Evolutionary conservation across 495 filamentous ascomycete genomes (phyloP), one percentile per base, ranked within the genome.

Genomic region (Penicillium samsonianum): DNA sequence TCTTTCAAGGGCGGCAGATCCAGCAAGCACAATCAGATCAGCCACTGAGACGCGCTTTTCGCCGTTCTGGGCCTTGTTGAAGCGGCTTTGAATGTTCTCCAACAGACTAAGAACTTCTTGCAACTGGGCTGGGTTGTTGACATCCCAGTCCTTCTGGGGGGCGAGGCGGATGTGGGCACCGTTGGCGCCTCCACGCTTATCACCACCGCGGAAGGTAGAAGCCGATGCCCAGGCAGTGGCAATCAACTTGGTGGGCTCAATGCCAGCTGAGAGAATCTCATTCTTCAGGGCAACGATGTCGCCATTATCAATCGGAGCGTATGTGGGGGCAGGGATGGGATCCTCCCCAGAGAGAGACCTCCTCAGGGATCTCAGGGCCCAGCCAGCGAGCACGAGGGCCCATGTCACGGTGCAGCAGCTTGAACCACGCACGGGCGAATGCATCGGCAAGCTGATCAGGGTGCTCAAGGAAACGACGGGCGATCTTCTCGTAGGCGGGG

Each of bases 111-210:
- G 73, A 11, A 85, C 81, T 69, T 85, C 73, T 26, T 62, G 69
- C 42, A 89, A 70, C 69, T 84, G 79, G 0, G 78, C 57, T 31
- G 85, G 84, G 70, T 86, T 83, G 78, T 89, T 90, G 58, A 85
- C 80, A 61, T 81, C 68, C 87, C 87, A 90, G 61, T 83, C 73
- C 49, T 81, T 83, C 72, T 86, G 83, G 17, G 87, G 87, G 19
- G 76, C 75, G n/a, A 90, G 83, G 35, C 87, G 85, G 64, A 90
- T 87, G 62, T 86, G 87, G 5, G 84, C 87, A 55, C 87, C 87
- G 59, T 89, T 89, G 71, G 87, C 87, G 59, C 87, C 87, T 58
- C 87, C 87, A 54, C 87, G 86, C 81, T 89, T 90, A 79, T 90
- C 87, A 58, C 82, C 74, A 55, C 85, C 84, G 47, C 87, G 86